Conservation (phyloP, 1,284 basidiomycete genomes). For the Microbotryum lychnidis-dioicae region DNA sequence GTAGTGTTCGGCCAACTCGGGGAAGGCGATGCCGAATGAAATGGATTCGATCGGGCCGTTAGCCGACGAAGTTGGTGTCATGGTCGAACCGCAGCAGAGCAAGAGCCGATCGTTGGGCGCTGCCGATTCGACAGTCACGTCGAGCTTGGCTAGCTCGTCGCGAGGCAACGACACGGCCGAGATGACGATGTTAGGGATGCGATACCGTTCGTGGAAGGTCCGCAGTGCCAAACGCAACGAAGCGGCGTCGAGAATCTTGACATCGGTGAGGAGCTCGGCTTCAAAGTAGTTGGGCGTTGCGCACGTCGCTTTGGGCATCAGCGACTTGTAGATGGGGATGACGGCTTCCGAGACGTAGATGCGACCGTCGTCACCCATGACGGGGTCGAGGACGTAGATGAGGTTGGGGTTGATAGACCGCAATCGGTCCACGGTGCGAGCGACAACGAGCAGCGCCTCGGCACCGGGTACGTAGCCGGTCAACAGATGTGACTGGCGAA, state of each 20-base stretch:
- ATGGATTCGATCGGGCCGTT: slow-evolving; percentile 20
- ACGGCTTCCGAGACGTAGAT: slow-evolving; percentile 84
- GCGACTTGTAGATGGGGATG: slow-evolving; percentile 72
- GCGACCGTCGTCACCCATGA: slow-evolving; percentile 79
- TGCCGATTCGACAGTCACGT: slow-evolving; percentile 1
- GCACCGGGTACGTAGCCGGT: slow-evolving; percentile 80
- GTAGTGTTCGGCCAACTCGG: slow-evolving; percentile 82
- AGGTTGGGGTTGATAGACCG: slow-evolving; percentile 52
- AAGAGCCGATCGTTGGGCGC: slow-evolving; percentile 48
- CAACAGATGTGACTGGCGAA: slow-evolving; percentile 35
- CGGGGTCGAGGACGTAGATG: slow-evolving; percentile 56
- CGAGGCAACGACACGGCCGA: slow-evolving; percentile 61
- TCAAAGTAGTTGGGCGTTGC: slow-evolving; percentile 99
- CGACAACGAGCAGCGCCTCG: slow-evolving; percentile 63
- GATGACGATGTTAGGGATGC: slow-evolving; percentile 79
- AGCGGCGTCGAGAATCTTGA: slow-evolving; percentile 55
- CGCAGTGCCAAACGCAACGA: slow-evolving; percentile 62
- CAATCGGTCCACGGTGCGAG: slow-evolving; percentile 55
- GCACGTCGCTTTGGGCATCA: slow-evolving; percentile 73
- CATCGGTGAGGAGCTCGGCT: slow-evolving; percentile 71
- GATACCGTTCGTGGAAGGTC: slow-evolving; percentile 64
- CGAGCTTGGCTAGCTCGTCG: slow-evolving; percentile 32
- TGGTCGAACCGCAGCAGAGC: slow-evolving; percentile 66
- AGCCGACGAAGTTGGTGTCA: slow-evolving; percentile 8
- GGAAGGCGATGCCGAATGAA: slow-evolving; percentile 63